phyloP scores from a whole-genome alignment of 495 filamentous ascomycete genomes.

The Melanomma pulvis-pyrius region DNA sequence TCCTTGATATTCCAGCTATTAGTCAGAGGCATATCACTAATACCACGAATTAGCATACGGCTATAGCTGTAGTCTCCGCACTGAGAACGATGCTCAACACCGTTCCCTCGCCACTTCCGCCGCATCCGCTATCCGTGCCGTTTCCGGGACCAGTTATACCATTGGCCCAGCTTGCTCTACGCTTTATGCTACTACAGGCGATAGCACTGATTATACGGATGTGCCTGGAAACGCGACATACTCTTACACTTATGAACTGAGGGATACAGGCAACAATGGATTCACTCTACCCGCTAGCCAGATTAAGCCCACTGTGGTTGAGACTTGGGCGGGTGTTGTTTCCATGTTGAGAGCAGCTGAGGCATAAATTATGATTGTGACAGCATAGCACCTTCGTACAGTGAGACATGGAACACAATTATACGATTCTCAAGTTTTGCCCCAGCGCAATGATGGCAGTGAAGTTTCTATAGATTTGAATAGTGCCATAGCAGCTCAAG shows the following conservation, averaged over 20 bases:
- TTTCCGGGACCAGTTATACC: conserved; percentile 24
- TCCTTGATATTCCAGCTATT: not conserved
- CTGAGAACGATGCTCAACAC: conserved; percentile 20
- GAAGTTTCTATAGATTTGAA: too few relatives aligned
- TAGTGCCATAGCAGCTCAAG: too few relatives aligned
- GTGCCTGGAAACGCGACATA: conserved; percentile 24
- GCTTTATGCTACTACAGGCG: conserved; percentile 27
- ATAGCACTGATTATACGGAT: conserved; percentile 25
- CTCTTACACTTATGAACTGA: conserved; percentile 29
- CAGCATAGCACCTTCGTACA: too few relatives aligned
- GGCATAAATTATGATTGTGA: too few relatives aligned
- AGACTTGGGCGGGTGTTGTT: conserved; percentile 28
- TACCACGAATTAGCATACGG: conserved; percentile 22
- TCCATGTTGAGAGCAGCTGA: conserved; percentile 23
- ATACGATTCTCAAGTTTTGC: too few relatives aligned
- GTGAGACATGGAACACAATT: too few relatives aligned
- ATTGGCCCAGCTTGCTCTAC: conserved; percentile 29
- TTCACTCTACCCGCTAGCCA: conserved; percentile 29
- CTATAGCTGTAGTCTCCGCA: conserved; percentile 22
- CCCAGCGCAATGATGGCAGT: too few relatives aligned
- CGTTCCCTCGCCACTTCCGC: conserved; percentile 21
- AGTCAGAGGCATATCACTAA: not conserved
- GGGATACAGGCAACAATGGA: conserved; percentile 26
- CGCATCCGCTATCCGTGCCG: conserved; percentile 24
- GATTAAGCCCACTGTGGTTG: conserved; percentile 30